Evolutionary conservation across 306 rosid genomes (phyloP), one percentile per base, ranked within the genome.

Genomic region (Carpinus fangiana): DNA sequence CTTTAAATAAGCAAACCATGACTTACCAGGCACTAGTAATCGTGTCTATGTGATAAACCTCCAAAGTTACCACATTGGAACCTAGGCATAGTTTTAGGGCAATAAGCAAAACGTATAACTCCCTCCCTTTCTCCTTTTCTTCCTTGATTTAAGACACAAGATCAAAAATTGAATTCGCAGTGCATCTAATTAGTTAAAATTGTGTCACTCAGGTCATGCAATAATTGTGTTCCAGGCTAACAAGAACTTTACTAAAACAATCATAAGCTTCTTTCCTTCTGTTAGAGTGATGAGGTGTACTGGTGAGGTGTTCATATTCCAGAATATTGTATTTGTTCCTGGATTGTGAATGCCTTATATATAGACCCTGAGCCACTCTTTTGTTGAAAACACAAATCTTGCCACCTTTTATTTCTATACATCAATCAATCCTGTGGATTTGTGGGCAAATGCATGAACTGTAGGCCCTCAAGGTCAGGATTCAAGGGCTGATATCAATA

Each of bases 41-140:
- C 59, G 51, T 4, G 55, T 54, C 73, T 36, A 59, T 9, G 50
- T 52, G 48, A 48, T 67, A 72, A 18, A 31, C 38, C 53, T 54
- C 45, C 14, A 23, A 54, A 23, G 23, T 79, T 56, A 64, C 31
- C 17, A 68, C 66, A 74, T 13, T 26, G 43, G 9, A 67, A 17
- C 55, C 55, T 12, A 67, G 7, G 41, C 10, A 4, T 3, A 31
- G 20, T 65, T 31, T 34, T 74, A 50, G 72, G 72, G 3, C 48
- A 72, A 57, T 52, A 56, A 36, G 21, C 64, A 78, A 50, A 38
- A 7, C 28, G 21, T 41, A 7, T 26, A 43, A 28, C 20, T 20
- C 55, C 47, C 73, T 65, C 12, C 38, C 13, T 70, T 73, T 75
- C 62, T 41, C 41, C 41, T 60, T 6, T 60, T 26, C 41, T 60